Evolutionary conservation across 257 asterid genomes (phyloP).

Genomic region (Mentha longifolia): DNA sequence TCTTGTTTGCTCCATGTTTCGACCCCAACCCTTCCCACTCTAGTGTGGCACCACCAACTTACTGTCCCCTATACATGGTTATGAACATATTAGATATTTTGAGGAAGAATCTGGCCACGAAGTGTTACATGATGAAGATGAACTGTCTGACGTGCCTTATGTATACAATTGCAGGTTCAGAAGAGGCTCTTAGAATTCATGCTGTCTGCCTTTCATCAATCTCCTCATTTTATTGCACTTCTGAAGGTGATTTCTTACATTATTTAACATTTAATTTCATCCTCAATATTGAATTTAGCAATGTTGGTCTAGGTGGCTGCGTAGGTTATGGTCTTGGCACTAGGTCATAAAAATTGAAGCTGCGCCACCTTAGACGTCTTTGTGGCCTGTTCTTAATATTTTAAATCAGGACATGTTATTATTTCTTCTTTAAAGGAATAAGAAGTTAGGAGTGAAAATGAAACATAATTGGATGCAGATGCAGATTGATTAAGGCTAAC

Average conservation of each 20-base stretch:
- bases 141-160: slow-evolving; percentile 28
- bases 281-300: slow-evolving; percentile 10
- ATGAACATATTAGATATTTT: neutral
- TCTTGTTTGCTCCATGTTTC: neutral
- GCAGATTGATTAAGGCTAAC: neutral
- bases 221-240: slow-evolving; percentile 84
- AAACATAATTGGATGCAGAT: neutral
- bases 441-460: neutral
- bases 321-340: neutral
- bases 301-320: neutral
- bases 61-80: neutral
- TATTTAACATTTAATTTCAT: neutral
- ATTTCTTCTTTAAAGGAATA: neutral
- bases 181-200: slow-evolving; percentile 86
- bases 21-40: neutral
- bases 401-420: neutral
- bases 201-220: slow-evolving; percentile 79
- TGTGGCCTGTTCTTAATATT: neutral
- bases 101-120: slow-evolving; percentile 11
- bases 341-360: neutral
- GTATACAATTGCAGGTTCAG: slow-evolving; percentile 59
- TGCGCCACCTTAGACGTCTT: neutral
- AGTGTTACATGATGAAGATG: slow-evolving; percentile 28
- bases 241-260: slow-evolving; percentile 63
- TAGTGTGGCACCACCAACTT: neutral